Conservation (phyloP, 305 asterid genomes). For the Solanum chacoense region DNA sequence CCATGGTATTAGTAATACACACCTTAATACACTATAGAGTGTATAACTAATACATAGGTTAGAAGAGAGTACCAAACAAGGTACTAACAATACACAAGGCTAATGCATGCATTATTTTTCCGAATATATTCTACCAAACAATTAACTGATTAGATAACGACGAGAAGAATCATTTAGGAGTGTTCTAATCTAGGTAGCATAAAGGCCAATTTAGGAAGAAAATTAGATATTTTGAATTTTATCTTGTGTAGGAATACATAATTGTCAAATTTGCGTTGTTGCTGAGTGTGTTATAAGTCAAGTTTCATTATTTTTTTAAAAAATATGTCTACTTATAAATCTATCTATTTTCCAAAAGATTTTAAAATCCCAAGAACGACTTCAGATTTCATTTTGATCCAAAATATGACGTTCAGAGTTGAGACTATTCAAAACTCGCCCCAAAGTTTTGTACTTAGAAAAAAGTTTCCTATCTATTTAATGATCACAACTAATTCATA, state of each 20-base stretch:
- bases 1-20: neutral
- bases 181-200: neutral
- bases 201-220: neutral
- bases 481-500: neutral
- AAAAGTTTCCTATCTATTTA: neutral
- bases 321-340: neutral
- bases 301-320: neutral
- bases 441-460: neutral
- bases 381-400: neutral
- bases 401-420: neutral
- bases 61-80: neutral
- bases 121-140: neutral
- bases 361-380: neutral
- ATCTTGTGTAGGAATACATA: neutral
- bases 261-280: neutral
- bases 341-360: neutral
- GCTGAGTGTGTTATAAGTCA: neutral
- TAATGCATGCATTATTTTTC: too few species aligned
- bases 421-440: neutral
- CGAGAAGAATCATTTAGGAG: neutral
- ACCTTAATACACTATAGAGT: too few species aligned
- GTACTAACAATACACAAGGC: neutral
- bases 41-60: too few species aligned
- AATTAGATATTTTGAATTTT: neutral
- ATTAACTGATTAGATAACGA: too few species aligned